A percentile compares a stretch with the other conserved stretches of the same genome.
Evolutionary conservation across 306 rosid species (phyloP).

Genomic region (Trifolium fragiferum): DNA sequence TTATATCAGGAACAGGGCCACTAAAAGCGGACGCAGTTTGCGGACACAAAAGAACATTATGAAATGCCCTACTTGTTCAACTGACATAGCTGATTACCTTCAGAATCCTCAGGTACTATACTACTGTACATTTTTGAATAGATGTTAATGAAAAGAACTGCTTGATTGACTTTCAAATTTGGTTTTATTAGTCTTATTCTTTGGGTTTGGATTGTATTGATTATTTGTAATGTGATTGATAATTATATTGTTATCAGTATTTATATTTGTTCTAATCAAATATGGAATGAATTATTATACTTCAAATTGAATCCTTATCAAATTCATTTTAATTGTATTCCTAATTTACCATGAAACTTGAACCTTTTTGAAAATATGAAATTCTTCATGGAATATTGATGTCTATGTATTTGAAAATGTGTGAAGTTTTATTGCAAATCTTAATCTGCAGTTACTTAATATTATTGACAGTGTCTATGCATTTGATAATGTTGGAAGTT

Average conservation of each 20-base stretch:
- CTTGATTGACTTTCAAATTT: background rate
- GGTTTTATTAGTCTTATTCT: background rate
- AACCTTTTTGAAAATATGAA: background rate
- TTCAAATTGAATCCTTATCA: background rate
- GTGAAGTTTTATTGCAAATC: background rate
- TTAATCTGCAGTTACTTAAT: background rate
- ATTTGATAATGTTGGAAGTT: background rate
- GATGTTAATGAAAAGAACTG: background rate
- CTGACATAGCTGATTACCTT: slow-evolving; percentile 73
- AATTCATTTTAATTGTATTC: slow-evolving; percentile 2
- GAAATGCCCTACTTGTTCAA: slow-evolving; percentile 73
- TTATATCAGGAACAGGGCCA: slow-evolving; percentile 55
- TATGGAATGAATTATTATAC: background rate
- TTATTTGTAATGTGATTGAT: background rate
- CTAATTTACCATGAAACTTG: background rate
- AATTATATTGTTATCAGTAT: background rate
- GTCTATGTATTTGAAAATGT: background rate
- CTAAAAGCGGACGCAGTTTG: slow-evolving; percentile 57
- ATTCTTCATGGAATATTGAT: background rate
- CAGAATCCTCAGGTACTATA: slow-evolving; percentile 81
- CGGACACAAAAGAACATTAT: slow-evolving; percentile 67
- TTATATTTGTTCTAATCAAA: slow-evolving; percentile 1
- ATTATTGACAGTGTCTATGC: background rate
- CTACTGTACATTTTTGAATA: background rate
- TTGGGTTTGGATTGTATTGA: slow-evolving; percentile 27